These are phyloP conservation scores for Gypsophila paniculata DNA, from an alignment of 179 eudicot genomes.

Conservation along the genomic window DNA sequence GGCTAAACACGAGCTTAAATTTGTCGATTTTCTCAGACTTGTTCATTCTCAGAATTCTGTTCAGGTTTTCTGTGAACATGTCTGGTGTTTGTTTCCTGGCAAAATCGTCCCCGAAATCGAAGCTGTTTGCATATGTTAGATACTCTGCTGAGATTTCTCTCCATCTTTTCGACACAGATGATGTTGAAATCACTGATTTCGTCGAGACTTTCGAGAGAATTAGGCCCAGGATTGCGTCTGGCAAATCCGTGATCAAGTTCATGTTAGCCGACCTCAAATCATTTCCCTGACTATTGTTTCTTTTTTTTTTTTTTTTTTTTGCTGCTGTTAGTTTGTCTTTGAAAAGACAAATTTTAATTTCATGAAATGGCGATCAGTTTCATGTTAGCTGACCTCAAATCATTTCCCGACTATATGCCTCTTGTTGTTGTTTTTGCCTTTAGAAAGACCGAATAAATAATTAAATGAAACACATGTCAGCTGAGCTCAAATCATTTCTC, in stretches of 20 bases:
- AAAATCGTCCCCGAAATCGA: slow-evolving; percentile 33
- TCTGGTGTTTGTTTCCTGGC: slow-evolving; percentile 20
- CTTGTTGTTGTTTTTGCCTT: no score
- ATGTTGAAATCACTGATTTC: slow-evolving; percentile 19
- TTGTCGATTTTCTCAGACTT: slow-evolving; percentile 23
- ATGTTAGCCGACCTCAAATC: slow-evolving; percentile 9
- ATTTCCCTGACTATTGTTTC: not conserved
- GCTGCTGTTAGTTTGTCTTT: no score
- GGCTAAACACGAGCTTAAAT: slow-evolving; percentile 34
- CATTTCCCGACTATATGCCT: no score
- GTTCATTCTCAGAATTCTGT: slow-evolving; percentile 18
- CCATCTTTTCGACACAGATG: slow-evolving; percentile 28
- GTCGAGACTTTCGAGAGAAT: slow-evolving; percentile 27
- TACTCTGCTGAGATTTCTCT: slow-evolving; percentile 23
- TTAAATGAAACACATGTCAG: no score
- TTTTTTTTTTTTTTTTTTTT: no score
- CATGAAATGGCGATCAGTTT: no score
- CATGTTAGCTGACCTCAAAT: no score
- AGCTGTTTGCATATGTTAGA: slow-evolving; percentile 20
- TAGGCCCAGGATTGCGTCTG: slow-evolving; percentile 27
- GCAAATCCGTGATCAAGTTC: slow-evolving; percentile 21
- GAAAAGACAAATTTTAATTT: no score
- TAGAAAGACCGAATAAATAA: no score
- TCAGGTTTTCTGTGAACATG: slow-evolving; percentile 18
- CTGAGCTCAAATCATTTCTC: no score